Evolutionary conservation across 192 early-diverging fungal species (phyloP), one percentile per base, ranked within the genome.

Genomic region (Coemansia sp.): DNA sequence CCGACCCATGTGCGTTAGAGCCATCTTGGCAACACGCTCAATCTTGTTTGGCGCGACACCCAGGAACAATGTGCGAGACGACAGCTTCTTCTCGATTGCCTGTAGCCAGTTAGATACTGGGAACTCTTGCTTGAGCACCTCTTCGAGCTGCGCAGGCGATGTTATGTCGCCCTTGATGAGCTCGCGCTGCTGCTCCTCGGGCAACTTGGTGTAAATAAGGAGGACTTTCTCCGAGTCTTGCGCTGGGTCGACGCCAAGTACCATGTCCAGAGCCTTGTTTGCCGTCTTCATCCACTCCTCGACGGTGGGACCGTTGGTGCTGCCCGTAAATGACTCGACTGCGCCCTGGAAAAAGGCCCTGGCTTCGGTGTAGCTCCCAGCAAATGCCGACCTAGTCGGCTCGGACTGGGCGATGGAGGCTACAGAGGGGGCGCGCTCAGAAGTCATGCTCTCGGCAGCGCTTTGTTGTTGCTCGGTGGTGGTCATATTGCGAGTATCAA

Each of bases 101-200:
- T 56, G 55, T 31, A 56, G 55, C 55, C 55, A 56, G 55, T 17
- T 56, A 12, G 55, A 29, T 29, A 56, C 55, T 5, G 55, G 55
- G 55, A 56, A 56, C 55, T 56, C 55, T 32, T 10, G 11, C 55
- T 56, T 56, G 29, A 56, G 55, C 15, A 17, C 22, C 29, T 56
- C 55, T 7, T 56, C 55, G 1, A 56, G 55, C 31, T 56, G 55
- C 15, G 55, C 55, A 7, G 55, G 27, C 55, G 55, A 56, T 31
- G 55, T 32, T 32, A 56, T 31, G 55, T 56, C 55, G 31, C 55
- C 55, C 55, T 56, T 56, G 31, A 56, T 56, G 29, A 56, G 55
- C 55, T 56, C 55, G 29, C 55, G 55, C 17, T 56, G 55, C 55
- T 32, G 55, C 55, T 56, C 55, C 55, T 56, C 55, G 31, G 55